Evolutionary conservation across 2,329 filamentous ascomycete species (phyloP), one percentile per base, ranked within the genome.

Genomic region (Fusarium anguioides): DNA sequence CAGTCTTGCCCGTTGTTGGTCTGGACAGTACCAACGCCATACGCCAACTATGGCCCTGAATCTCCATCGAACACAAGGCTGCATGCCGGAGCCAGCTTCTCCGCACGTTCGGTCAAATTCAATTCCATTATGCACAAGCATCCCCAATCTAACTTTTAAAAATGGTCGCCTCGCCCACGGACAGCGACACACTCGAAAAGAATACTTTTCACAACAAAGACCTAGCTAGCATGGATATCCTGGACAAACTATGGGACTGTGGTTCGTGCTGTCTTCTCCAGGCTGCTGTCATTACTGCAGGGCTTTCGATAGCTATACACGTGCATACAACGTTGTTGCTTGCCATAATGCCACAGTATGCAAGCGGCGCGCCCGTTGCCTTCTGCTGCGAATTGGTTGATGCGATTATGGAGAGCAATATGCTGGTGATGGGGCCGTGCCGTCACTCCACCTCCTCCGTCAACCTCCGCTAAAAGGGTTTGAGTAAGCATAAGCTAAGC

Each of bases 401-500:
- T 66, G 57, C 50, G 23, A 65, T 68, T 31, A 63, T 66, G 50
- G 35, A 66, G 60, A 68, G 57, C 47, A 60, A 29, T 51, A 64
- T 66, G 44, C 37, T 68, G 62, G 63, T 63, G 62, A 70, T 54
- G 68, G 66, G 66, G 47, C 60, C 62, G 60, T 59, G 48, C 62
- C 60, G 53, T 64, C 52, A 64, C 71, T 63, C 71, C 69, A 73
- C 71, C 60, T 63, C 55, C 53, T 63, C 69, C 68, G 56, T 66
- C 64, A 66, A 60, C 63, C 66, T 67, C 68, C 56, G 46, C 64
- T 67, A 66, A 69, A 60, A 64, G 62, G 55, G 62, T 66, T 68
- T 60, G 63, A 69, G 70, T 72, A 72, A 72, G 68, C 70, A 72
- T 72, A 69, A 73, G 69, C 71, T 70, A 71, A 72, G 62, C 54